Percentiles rank a stretch among this genome's conserved stretches.
Evolutionary conservation across 768 basidiomycete species (phyloP).

Genomic region (Boletus rubropictus): DNA sequence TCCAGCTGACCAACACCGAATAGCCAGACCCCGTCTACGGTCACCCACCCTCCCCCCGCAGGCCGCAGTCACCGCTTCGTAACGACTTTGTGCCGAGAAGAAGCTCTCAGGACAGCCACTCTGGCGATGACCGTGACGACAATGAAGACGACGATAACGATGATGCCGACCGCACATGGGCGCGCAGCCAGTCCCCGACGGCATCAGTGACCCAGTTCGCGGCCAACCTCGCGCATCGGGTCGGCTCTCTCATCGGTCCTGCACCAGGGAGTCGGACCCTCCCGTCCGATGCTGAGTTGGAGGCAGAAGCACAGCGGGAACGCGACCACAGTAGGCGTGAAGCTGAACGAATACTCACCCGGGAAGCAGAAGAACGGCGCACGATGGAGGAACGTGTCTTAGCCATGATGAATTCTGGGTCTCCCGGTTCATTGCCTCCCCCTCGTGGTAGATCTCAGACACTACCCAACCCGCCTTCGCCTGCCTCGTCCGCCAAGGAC

Average conservation of each 20-base stretch:
- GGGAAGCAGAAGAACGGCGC: constrained; percentile 64
- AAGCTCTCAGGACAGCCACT: constrained; percentile 49
- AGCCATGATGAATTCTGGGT: constrained; percentile 55
- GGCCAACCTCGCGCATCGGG: constrained; percentile 66
- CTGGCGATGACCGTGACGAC: constrained; percentile 40
- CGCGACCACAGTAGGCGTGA: constrained; percentile 70
- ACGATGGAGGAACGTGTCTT: constrained; percentile 69
- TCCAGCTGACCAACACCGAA: constrained; percentile 9
- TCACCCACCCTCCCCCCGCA: constrained; percentile 30
- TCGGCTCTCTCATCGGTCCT: constrained; percentile 60
- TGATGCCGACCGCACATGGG: constrained; percentile 21
- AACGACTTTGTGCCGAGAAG: constrained; percentile 47
- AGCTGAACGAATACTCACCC: constrained; percentile 69
- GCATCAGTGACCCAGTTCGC: constrained; percentile 73
- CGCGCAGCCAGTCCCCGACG: constrained; percentile 44
- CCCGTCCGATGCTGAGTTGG: constrained; percentile 72
- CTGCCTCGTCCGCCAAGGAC: constrained; percentile 62
- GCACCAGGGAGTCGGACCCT: constrained; percentile 40
- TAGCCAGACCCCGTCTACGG: constrained; percentile 45
- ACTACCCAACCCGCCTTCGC: constrained; percentile 53
- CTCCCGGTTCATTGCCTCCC: constrained; percentile 44
- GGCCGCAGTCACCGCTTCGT: constrained; percentile 70
- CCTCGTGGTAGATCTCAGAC: constrained; percentile 59
- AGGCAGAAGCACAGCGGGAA: constrained; percentile 74
- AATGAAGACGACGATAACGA: constrained; percentile 35